Evolutionary conservation across 1,139 yeast genomes (phyloP), one percentile per base, ranked within the genome.

Genomic region (Meyerozyma carpophila): DNA sequence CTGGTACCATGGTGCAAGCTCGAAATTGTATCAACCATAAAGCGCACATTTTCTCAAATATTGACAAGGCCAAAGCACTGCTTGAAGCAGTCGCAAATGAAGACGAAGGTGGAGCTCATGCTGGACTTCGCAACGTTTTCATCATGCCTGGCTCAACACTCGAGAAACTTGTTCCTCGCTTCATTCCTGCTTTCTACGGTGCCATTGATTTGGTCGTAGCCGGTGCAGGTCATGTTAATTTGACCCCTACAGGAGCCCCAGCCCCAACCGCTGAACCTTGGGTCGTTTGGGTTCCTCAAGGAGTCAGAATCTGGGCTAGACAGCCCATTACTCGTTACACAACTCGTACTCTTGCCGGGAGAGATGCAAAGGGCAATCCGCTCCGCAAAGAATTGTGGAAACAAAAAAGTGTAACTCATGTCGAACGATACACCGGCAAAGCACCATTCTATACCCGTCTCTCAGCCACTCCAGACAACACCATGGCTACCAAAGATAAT

Each of bases 101-200:
- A 24, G 49, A 48, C 8, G 37, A 50, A 13, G 8, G 49, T 52
- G 40, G 49, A 56, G n/a, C 58, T 61, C 1, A 47, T 66, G 40
- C 50, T 4, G 37, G 26, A 16, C 26, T 34, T 13, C 25, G 50
- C 3, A 62, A 63, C 27, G 54, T 59, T 20, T 66, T 77, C 44
- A 63, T 66, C 43, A 58, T 70, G 1, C 54, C 58, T n/a, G 55
- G 53, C 8, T 54, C 57, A 14, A 63, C 62, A 44, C 63, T 72
- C 1, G 55, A 58, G 13, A 53, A 60, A 2, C 57, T 74, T 50
- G 67, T 60, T 2, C 63, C 79, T 43, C 80, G 68, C 47, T 66
- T 76, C 3, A 65, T 84, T 5, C 90, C 91, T 0, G 86, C 87
- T n/a, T 83, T 83, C 51, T 66, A 64, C 42, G 94, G 91, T 0